Conservation (phyloP, 768 basidiomycete species). For the Jaapia argillacea region DNA sequence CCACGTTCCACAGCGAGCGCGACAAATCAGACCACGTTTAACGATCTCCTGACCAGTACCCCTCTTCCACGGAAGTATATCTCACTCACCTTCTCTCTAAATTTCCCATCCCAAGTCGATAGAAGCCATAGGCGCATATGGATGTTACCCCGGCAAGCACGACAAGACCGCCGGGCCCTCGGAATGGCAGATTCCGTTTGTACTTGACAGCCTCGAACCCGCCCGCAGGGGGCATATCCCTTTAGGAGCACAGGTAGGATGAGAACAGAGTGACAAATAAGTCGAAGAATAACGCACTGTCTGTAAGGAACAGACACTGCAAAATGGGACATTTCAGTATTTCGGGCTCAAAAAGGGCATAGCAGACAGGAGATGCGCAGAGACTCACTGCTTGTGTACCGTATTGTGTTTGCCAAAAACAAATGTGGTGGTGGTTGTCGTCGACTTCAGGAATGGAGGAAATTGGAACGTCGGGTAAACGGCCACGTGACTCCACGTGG, state of each 20-base stretch:
- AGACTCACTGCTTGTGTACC: too few species aligned
- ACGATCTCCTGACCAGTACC: constrained; percentile 46
- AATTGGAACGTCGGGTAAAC: too few species aligned
- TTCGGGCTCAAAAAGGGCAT: neutral
- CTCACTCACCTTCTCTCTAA: constrained; percentile 79
- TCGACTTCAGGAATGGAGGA: too few species aligned
- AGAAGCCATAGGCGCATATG: constrained; percentile 87
- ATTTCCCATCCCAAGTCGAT: constrained; percentile 83
- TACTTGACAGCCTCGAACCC: constrained; percentile 92
- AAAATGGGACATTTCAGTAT: too few species aligned
- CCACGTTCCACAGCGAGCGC: constrained; percentile 70
- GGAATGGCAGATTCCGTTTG: constrained; percentile 89
- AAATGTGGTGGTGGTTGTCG: too few species aligned
- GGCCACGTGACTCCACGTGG: too few species aligned
- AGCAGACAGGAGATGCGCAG: neutral
- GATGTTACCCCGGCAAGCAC: constrained; percentile 82
- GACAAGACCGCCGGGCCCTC: constrained; percentile 75
- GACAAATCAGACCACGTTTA: constrained; percentile 42
- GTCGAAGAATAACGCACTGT: constrained; percentile 38
- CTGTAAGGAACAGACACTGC: constrained; percentile 52
- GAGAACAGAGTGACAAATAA: constrained; percentile 6
- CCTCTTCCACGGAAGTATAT: constrained; percentile 4
- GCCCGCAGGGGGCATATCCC: constrained; percentile 92
- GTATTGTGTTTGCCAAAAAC: too few species aligned
- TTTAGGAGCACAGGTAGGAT: constrained; percentile 22